Conservation (phyloP, 768 basidiomycete genomes). For the Pleurotus eryngii region DNA sequence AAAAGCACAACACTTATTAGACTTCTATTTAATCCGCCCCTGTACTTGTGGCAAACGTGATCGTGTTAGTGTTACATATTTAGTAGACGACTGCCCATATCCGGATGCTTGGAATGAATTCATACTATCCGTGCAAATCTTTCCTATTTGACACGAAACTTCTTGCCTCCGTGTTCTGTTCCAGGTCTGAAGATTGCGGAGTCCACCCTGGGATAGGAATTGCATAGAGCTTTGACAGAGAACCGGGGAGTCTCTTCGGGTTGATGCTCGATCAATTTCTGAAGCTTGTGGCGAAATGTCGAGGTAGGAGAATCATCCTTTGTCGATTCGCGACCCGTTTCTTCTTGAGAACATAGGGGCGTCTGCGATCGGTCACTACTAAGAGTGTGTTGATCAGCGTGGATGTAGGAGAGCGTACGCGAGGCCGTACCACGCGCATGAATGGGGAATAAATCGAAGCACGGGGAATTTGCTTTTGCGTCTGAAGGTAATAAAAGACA, state of each 20-base stretch:
- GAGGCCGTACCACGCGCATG: too few species aligned
- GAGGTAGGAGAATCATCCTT: not conserved
- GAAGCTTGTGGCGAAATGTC: not conserved
- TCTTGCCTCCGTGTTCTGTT: not conserved
- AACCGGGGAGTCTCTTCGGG: not conserved
- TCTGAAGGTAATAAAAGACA: too few species aligned
- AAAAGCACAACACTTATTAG: not conserved
- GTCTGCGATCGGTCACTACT: too few species aligned
- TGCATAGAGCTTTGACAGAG: not conserved
- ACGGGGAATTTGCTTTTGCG: too few species aligned
- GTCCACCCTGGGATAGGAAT: not conserved
- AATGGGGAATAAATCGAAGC: too few species aligned
- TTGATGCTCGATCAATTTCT: not conserved
- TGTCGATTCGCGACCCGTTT: not conserved
- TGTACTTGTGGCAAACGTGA: not conserved
- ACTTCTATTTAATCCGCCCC: not conserved
- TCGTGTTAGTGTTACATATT: not conserved
- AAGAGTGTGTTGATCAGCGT: too few species aligned
- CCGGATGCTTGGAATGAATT: not conserved
- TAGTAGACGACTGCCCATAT: not conserved
- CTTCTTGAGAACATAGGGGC: not conserved
- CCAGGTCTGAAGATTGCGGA: not conserved
- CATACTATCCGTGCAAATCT: not conserved
- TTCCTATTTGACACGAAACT: not conserved
- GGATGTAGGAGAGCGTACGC: too few species aligned